These are phyloP conservation scores for Toxoplasma gondii DNA, from an alignment of 169 alveolate genomes.

Conservation along the genomic window DNA sequence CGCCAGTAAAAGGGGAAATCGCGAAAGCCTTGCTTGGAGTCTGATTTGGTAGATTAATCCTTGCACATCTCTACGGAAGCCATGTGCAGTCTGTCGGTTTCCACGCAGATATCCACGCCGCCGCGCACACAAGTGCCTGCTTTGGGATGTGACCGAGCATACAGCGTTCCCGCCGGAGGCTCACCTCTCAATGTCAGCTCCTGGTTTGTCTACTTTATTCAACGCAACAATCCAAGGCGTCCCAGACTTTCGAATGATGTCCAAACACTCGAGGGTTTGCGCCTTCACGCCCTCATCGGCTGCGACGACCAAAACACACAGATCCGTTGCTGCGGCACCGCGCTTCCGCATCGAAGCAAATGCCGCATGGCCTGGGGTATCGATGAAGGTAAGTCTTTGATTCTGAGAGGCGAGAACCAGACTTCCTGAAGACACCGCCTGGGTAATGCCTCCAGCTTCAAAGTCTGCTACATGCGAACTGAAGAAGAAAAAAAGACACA, in stretches of 20 bases:
- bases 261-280: conserved; percentile 86
- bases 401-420: conserved; percentile 61
- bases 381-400: conserved; percentile 83
- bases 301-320: conserved; percentile 86
- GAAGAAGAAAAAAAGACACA: neutral
- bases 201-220: conserved; percentile 81
- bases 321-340: conserved; percentile 90
- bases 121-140: too few species aligned
- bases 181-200: conserved; percentile 39
- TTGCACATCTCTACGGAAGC: too few species aligned
- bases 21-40: too few species aligned
- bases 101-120: too few species aligned
- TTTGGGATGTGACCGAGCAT: too few species aligned
- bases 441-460: conserved; percentile 88
- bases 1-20: too few species aligned
- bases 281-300: conserved; percentile 89
- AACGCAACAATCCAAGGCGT: conserved; percentile 82
- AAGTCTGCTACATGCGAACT: conserved; percentile 70
- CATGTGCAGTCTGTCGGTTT: too few species aligned
- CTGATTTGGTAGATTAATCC: too few species aligned
- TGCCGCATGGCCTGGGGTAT: conserved; percentile 93
- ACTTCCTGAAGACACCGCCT: conserved; percentile 78
- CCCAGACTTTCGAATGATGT: conserved; percentile 69
- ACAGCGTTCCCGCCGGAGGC: neutral
- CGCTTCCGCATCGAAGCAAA: conserved; percentile 86